phyloP scores from a whole-genome alignment of 768 basidiomycete species.

The Xerocomellus amylosporus region DNA sequence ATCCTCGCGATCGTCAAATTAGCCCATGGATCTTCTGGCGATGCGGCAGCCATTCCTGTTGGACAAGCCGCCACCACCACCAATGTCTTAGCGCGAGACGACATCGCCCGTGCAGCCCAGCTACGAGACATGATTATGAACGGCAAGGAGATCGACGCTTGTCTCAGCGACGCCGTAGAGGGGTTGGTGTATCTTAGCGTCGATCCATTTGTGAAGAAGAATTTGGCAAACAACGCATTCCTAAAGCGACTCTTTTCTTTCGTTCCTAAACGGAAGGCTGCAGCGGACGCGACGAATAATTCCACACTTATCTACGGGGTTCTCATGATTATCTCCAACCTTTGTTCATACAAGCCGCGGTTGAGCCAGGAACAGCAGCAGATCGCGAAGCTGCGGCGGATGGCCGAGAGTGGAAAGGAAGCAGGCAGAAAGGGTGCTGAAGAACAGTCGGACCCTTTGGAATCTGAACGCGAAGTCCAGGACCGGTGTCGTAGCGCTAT shows the following conservation, averaged over 20 bases:
- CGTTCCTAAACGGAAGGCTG: constrained; percentile 48
- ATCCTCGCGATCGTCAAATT: constrained; percentile 80
- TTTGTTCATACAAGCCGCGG: constrained; percentile 66
- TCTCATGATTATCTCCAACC: constrained; percentile 69
- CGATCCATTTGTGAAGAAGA: constrained; percentile 60
- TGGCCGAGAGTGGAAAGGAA: constrained; percentile 55
- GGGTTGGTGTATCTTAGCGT: constrained; percentile 81
- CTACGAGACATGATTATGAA: constrained; percentile 57
- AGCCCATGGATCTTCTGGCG: constrained; percentile 51
- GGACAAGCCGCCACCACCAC: constrained; percentile 12
- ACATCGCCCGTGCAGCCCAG: constrained; percentile 47
- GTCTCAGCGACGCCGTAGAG: constrained; percentile 69
- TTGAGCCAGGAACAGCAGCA: constrained; percentile 81
- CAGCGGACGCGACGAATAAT: constrained; percentile 31
- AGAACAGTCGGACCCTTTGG: constrained; percentile 40
- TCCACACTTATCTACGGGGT: constrained; percentile 73
- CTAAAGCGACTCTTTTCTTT: constrained; percentile 56
- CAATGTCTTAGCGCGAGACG: constrained; percentile 21
- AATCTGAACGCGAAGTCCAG: constrained; percentile 66
- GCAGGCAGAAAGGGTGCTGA: constrained; percentile 27
- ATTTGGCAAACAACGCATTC: constrained; percentile 55
- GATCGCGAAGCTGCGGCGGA: constrained; percentile 70
- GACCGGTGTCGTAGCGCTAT: constrained; percentile 57
- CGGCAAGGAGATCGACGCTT: constrained; percentile 35
- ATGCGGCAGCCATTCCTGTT: constrained; percentile 31